Conservation (phyloP, 805 yeast species). For the Metschnikowia continentalis region DNA sequence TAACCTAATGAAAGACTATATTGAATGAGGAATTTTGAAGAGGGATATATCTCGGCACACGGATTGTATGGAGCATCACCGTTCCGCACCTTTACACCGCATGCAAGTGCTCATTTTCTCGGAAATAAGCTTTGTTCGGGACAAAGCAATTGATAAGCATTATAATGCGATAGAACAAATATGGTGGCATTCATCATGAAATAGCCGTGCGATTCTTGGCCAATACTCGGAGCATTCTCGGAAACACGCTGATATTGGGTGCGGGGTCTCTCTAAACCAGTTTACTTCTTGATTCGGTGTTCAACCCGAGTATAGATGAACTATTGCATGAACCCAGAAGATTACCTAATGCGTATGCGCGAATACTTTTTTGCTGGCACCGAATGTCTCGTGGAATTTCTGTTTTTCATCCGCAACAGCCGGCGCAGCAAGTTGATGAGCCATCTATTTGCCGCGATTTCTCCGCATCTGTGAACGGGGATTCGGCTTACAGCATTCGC, state of each 20-base stretch:
- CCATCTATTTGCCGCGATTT: neutral
- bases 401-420: neutral
- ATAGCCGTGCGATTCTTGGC: too few species aligned
- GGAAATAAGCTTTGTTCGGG: neutral
- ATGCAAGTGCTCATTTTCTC: slow-evolving; percentile 3
- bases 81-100: slow-evolving; percentile 2
- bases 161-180: neutral
- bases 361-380: neutral
- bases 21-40: neutral
- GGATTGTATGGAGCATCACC: slow-evolving; percentile 1
- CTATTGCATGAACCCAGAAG: neutral
- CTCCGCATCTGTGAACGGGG: neutral
- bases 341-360: neutral
- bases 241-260: neutral
- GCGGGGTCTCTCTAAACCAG: neutral
- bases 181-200: neutral
- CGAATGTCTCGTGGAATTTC: neutral
- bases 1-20: neutral
- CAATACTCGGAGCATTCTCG: too few species aligned
- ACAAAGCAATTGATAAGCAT: neutral
- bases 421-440: neutral
- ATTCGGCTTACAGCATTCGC: neutral
- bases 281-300: neutral
- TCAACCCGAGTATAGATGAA: neutral
- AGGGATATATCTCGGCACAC: slow-evolving; percentile 2